Conservation (phyloP, 495 filamentous ascomycete genomes). For the Penicillium turbatum region DNA sequence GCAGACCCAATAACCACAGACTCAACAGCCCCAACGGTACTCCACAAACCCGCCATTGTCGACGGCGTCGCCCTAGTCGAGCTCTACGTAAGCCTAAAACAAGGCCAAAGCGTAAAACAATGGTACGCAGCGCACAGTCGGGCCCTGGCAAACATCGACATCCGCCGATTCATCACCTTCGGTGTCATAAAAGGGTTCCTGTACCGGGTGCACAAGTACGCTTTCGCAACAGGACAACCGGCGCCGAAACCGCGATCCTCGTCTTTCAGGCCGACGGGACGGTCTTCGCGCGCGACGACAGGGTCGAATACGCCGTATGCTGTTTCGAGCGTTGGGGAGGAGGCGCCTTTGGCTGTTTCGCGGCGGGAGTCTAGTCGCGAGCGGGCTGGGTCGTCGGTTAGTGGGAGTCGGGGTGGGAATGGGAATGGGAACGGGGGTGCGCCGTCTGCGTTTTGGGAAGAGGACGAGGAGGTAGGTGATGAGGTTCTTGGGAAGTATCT, state of each 20-base stretch:
- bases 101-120: constrained; percentile 72
- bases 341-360: constrained; percentile 19
- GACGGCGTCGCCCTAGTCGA: constrained; percentile 43
- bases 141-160: constrained; percentile 68
- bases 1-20: constrained; percentile 3
- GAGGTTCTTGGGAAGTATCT: constrained; percentile 59
- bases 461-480: constrained; percentile 35
- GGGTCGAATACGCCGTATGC: constrained; percentile 37
- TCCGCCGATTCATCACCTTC: constrained; percentile 88
- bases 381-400: constrained; percentile 28
- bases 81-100: constrained; percentile 74
- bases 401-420: constrained; percentile 27
- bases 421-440: constrained; percentile 10
- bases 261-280: constrained; percentile 23
- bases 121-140: constrained; percentile 72
- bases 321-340: constrained; percentile 36
- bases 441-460: constrained; percentile 26
- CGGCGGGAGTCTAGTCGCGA: constrained; percentile 19
- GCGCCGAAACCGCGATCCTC: constrained; percentile 30
- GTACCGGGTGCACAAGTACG: constrained; percentile 92
- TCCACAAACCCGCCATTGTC: constrained; percentile 20
- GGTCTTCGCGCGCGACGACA: constrained; percentile 34
- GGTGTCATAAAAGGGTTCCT: constrained; percentile 92
- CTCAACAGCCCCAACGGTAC: neutral
- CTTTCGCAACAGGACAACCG: constrained; percentile 54